Evolutionary conservation across 768 basidiomycete genomes (phyloP).

Genomic region (Suillus luteus): DNA sequence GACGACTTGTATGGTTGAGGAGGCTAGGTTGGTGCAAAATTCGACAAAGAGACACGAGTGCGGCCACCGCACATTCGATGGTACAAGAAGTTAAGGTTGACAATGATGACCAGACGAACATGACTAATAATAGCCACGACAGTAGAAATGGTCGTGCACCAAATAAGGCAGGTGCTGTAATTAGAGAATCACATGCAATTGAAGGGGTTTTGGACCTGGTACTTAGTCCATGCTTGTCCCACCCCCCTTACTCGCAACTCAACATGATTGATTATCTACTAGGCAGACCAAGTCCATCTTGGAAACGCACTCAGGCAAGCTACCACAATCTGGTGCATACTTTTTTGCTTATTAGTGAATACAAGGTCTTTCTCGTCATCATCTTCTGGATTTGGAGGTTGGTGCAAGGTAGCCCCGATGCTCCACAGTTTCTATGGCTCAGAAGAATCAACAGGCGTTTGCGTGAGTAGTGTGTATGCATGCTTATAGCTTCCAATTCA

Average conservation of each 20-base stretch:
- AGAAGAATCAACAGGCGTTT: constrained; percentile 58
- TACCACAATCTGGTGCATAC: constrained; percentile 1
- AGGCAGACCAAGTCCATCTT: constrained; percentile 85
- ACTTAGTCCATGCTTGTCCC: background rate
- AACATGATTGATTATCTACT: constrained; percentile 92
- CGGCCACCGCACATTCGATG: background rate
- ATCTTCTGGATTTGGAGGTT: constrained; percentile 92
- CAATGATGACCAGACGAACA: constrained; percentile 10
- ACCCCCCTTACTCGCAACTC: constrained; percentile 5
- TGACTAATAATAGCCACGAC: background rate
- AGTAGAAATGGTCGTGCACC: constrained; percentile 11
- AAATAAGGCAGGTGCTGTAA: constrained; percentile 22
- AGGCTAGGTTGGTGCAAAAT: background rate
- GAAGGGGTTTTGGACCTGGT: constrained; percentile 1
- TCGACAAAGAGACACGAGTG: background rate
- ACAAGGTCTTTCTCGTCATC: constrained; percentile 85
- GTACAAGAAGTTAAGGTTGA: too few species aligned
- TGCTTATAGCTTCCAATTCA: background rate
- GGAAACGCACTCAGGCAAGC: constrained; percentile 81
- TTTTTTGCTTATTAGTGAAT: constrained; percentile 9
- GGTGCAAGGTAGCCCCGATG: constrained; percentile 57
- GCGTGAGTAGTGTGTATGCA: constrained; percentile 42
- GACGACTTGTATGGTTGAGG: background rate
- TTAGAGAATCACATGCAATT: constrained; percentile 37
- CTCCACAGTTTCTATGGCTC: constrained; percentile 70